Evolutionary conservation across 805 yeast species (phyloP), one percentile per base, ranked within the genome.

Genomic region (Brettanomyces nanus): DNA sequence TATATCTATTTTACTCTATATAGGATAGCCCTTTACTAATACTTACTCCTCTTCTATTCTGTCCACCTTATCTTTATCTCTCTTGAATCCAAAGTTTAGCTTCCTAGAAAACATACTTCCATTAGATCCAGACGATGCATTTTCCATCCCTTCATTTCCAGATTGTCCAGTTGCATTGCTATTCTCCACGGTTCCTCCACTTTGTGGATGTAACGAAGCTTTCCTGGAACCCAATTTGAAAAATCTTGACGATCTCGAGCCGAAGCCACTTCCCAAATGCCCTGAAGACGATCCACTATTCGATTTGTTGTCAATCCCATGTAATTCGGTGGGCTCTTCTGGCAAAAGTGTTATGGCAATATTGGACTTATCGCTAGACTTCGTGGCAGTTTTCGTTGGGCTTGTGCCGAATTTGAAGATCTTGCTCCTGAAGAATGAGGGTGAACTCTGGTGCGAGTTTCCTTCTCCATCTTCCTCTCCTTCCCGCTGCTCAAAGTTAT

Each of bases 391-490:
- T 33, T 58, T 59, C 4, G 59, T 56, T 4, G 65, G 65, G 27
- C 58, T 52, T 2, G 53, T 40, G 7, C 69, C 68, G 46, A 65
- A 60, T 31, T 59, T 52, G 44, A 62, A 61, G 17, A 65, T 47
- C 30, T 52, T 56, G 36, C 52, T 55, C 33, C 58, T 59, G 48
- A 65, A 56, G 31, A 65, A 60, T 6, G 65, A 59, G 6, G 68
- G 66, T 4, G 69, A 61, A 2, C 56, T 39, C n/a, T 50, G 45
- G 11, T 40, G 45, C n/a, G 34, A 38, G 25, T 33, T 42, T 30
- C n/a, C n/a, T n/a, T n/a, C n/a, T n/a, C n/a, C n/a, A n/a, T n/a
- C n/a, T n/a, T n/a, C n/a, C n/a, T n/a, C n/a, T n/a, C n/a, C n/a
- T n/a, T n/a, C n/a, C n/a, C n/a, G n/a, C n/a, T n/a, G n/a, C n/a